Evolutionary conservation across 441 rosid genomes (phyloP).

Genomic region (Bruguiera hainesii): DNA sequence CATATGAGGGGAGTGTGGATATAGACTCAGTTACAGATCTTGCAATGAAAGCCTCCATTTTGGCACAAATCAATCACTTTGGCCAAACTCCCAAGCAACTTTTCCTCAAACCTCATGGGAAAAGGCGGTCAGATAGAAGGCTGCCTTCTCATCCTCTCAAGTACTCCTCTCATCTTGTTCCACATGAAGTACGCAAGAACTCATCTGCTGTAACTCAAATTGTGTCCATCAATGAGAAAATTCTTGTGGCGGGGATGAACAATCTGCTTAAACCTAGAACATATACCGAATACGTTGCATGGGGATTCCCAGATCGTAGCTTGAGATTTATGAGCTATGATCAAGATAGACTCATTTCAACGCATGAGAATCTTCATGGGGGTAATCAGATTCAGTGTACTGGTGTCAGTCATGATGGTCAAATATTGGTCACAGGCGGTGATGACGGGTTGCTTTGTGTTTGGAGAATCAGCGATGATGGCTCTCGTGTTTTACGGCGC

Average conservation of each 20-base stretch:
- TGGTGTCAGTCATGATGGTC: slow-evolving; percentile 94
- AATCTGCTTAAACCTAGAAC: slow-evolving; percentile 89
- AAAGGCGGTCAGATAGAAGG: slow-evolving; percentile 72
- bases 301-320: slow-evolving; percentile 99
- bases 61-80: slow-evolving; percentile 95
- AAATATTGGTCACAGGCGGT: slow-evolving; percentile 86
- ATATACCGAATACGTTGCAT: slow-evolving; percentile 75
- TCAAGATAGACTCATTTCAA: slow-evolving; percentile 87
- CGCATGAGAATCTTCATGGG: slow-evolving; percentile 98
- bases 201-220: slow-evolving; percentile 79
- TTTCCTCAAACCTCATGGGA: slow-evolving; percentile 80
- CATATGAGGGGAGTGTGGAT: slow-evolving; percentile 95
- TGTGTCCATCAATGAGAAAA: slow-evolving; percentile 71
- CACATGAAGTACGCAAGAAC: slow-evolving; percentile 80
- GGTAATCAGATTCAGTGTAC: slow-evolving; percentile 90
- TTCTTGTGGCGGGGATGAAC: slow-evolving; percentile 73
- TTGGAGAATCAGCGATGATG: slow-evolving; percentile 83
- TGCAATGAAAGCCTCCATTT: slow-evolving; percentile 94
- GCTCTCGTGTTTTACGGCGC: slow-evolving; percentile 51
- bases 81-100: slow-evolving; percentile 98
- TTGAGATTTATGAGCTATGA: slow-evolving; percentile 98
- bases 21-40: slow-evolving; percentile 93
- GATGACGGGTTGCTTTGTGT: slow-evolving; percentile 89
- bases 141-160: slow-evolving; percentile 84
- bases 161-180: slow-evolving; percentile 74